phyloP scores from a whole-genome alignment of 805 yeast genomes.

The Debaryomyces tyrocola region DNA sequence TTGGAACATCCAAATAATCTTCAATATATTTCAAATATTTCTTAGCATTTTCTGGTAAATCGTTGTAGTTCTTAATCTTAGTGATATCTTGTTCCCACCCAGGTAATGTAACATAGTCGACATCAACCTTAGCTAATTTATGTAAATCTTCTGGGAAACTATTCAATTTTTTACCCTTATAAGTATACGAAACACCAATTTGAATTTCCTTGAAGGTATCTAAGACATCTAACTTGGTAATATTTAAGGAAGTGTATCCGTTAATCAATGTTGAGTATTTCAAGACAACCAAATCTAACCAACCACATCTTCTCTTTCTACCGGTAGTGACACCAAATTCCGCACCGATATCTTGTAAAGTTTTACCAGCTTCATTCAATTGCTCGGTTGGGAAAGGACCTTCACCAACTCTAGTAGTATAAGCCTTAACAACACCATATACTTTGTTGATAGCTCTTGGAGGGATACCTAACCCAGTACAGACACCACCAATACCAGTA shows the following conservation, averaged over 20 bases:
- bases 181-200: slow-evolving; percentile 81
- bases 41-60: slow-evolving; percentile 86
- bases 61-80: slow-evolving; percentile 62
- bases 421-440: slow-evolving; percentile 97
- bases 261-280: slow-evolving; percentile 88
- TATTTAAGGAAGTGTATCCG: slow-evolving; percentile 92
- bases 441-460: slow-evolving; percentile 78
- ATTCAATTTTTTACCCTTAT: slow-evolving; percentile 71
- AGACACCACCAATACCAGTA: slow-evolving; percentile 97
- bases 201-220: slow-evolving; percentile 86
- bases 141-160: slow-evolving; percentile 92
- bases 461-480: slow-evolving; percentile 96
- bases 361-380: slow-evolving; percentile 81
- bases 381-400: slow-evolving; percentile 99
- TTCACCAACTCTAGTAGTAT: slow-evolving; percentile 98
- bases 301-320: slow-evolving; percentile 98
- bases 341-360: slow-evolving; percentile 87
- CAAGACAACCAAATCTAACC: slow-evolving; percentile 95
- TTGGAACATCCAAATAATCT: slow-evolving; percentile 77
- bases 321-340: slow-evolving; percentile 99
- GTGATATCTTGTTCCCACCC: slow-evolving; percentile 94
- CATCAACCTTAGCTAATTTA: slow-evolving; percentile 84
- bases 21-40: slow-evolving; percentile 83
- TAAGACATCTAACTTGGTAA: slow-evolving; percentile 93
- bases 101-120: slow-evolving; percentile 85